These are phyloP conservation scores for Boletus pseudo-olivaceus DNA, from an alignment of 768 basidiomycete species.

Conservation along the genomic window DNA sequence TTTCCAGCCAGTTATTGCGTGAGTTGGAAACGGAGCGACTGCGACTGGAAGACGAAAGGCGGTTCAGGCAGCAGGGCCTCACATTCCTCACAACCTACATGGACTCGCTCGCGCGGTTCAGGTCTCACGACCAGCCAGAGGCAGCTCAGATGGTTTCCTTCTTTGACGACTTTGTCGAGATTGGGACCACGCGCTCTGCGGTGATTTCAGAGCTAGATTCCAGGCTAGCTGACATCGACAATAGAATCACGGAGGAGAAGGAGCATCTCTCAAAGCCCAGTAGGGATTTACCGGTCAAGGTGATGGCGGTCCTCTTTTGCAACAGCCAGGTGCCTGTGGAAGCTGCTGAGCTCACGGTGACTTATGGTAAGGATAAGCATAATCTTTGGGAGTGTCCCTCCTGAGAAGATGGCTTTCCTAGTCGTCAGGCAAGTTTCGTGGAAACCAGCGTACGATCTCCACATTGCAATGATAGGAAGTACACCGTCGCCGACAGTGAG, in stretches of 20 bases:
- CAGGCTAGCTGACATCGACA: constrained; percentile 9
- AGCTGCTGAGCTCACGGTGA: constrained; percentile 14
- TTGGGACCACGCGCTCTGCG: constrained; percentile 16
- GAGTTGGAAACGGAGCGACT: constrained; percentile 10
- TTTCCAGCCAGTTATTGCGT: background rate
- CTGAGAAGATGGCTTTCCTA: background rate
- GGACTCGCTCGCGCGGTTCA: constrained; percentile 25
- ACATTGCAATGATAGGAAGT: constrained; percentile 7
- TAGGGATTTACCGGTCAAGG: background rate
- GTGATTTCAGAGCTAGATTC: constrained; percentile 14
- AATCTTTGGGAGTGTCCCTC: background rate
- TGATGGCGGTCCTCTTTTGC: constrained; percentile 10
- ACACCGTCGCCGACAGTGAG: constrained; percentile 12
- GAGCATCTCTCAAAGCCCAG: background rate
- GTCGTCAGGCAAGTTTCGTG: constrained; percentile 17
- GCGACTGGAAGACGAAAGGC: constrained; percentile 17
- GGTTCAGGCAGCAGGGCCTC: constrained; percentile 18
- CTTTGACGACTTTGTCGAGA: constrained; percentile 23
- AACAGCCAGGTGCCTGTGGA: constrained; percentile 1
- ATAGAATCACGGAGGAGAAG: constrained; percentile 13
- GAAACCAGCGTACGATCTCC: constrained; percentile 20
- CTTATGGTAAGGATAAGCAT: constrained; percentile 12
- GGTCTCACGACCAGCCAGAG: constrained; percentile 1
- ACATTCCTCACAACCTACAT: constrained; percentile 26
- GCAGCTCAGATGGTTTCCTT: constrained; percentile 18